Evolutionary conservation across 208 protist genomes (phyloP).

Genomic region (Entamoeba histolytica): DNA sequence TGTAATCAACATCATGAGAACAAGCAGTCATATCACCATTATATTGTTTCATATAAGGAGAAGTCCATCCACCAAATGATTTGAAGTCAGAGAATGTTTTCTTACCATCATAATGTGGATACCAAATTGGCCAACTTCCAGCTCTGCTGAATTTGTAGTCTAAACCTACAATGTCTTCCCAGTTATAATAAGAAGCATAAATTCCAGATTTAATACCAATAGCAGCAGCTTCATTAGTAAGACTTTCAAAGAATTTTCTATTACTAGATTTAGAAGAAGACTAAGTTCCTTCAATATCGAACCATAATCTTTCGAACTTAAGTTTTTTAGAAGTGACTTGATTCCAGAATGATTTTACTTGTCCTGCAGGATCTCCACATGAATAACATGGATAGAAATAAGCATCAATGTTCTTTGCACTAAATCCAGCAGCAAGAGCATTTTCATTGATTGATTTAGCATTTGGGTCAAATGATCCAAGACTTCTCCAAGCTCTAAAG

Average conservation of each 20-base stretch:
- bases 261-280: background rate
- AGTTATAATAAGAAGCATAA: background rate
- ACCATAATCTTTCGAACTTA: background rate
- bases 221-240: background rate
- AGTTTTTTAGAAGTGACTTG: background rate
- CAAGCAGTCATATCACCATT: background rate
- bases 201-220: background rate
- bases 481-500: background rate
- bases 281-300: background rate
- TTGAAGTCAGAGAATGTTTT: background rate
- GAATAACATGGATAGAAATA: background rate
- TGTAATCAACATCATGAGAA: background rate
- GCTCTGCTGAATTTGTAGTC: background rate
- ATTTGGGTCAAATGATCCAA: background rate
- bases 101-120: background rate
- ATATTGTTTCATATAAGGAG: background rate
- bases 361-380: background rate
- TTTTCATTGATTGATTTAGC: background rate
- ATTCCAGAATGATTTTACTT: background rate
- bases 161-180: background rate
- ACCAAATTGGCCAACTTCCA: background rate
- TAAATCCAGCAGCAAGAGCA: background rate
- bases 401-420: background rate
- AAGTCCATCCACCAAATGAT: background rate
- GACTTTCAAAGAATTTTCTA: background rate